These are phyloP conservation scores for Claviceps sp. DNA, from an alignment of 2,329 filamentous ascomycete genomes.

Conservation along the genomic window DNA sequence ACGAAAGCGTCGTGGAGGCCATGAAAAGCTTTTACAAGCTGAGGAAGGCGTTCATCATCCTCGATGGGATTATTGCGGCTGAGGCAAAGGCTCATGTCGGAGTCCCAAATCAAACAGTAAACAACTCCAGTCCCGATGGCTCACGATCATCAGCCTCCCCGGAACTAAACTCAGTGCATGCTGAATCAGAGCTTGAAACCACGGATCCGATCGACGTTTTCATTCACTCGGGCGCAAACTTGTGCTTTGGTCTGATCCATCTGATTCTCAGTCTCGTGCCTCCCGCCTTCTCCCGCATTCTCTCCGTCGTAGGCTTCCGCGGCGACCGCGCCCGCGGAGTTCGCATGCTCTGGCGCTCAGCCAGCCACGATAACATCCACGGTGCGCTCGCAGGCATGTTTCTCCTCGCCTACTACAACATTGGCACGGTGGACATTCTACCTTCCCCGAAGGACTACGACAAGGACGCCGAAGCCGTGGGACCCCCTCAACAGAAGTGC, in stretches of 20 bases:
- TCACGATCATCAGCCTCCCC: slow-evolving; percentile 8
- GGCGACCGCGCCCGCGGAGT: slow-evolving; percentile 77
- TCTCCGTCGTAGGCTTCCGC: slow-evolving; percentile 81
- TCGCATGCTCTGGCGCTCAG: slow-evolving; percentile 80
- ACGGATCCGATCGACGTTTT: slow-evolving; percentile 72
- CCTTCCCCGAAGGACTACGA: slow-evolving; percentile 43
- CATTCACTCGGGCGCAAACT: slow-evolving; percentile 74
- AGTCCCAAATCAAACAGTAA: slow-evolving; percentile 11
- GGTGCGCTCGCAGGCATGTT: slow-evolving; percentile 79
- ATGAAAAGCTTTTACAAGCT: slow-evolving; percentile 89
- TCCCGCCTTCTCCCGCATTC: slow-evolving; percentile 72
- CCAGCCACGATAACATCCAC: slow-evolving; percentile 75
- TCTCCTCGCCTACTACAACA: slow-evolving; percentile 78
- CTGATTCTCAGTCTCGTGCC: slow-evolving; percentile 88
- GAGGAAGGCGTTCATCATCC: slow-evolving; percentile 71
- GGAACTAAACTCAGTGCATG: slow-evolving; percentile 25
- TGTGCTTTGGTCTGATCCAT: slow-evolving; percentile 79
- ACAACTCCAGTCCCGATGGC: slow-evolving; percentile 7
- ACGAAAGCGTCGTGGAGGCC: slow-evolving; percentile 83
- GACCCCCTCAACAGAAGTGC: slow-evolving; percentile 60
- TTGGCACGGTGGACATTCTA: slow-evolving; percentile 80
- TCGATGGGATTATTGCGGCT: slow-evolving; percentile 65
- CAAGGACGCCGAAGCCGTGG: slow-evolving; percentile 44
- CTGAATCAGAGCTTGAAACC: slow-evolving; percentile 47
- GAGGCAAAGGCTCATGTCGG: slow-evolving; percentile 39